Conservation (phyloP, 768 basidiomycete species). For the Pisolithus marmoratus region DNA sequence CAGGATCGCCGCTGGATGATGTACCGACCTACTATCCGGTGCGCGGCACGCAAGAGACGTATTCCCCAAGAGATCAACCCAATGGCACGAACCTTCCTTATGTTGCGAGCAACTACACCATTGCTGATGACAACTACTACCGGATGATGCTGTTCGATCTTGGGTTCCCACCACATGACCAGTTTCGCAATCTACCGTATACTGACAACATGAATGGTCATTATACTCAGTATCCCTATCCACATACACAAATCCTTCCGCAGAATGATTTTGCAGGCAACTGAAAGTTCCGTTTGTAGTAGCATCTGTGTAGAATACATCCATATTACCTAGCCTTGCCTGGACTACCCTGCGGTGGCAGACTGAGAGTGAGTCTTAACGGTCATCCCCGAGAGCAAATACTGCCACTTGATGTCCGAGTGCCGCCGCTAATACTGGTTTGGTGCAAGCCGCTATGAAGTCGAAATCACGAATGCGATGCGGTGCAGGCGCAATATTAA, state of each 20-base stretch:
- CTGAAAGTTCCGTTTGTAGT: conserved; percentile 1
- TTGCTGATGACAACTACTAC: conserved; percentile 67
- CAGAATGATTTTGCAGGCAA: conserved; percentile 21
- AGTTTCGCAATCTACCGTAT: conserved; percentile 20
- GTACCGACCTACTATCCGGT: conserved; percentile 15
- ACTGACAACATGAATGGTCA: conserved; percentile 32
- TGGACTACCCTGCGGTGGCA: conserved; percentile 10
- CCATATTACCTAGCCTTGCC: not conserved
- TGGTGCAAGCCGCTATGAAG: conserved; percentile 56
- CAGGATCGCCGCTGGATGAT: conserved; percentile 17
- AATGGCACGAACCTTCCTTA: conserved; percentile 13
- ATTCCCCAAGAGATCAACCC: conserved; percentile 1
- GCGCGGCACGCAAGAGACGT: conserved; percentile 14
- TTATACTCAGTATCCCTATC: conserved; percentile 31
- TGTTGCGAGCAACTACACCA: conserved; percentile 14
- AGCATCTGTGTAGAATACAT: not conserved
- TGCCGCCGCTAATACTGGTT: conserved; percentile 64
- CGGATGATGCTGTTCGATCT: conserved; percentile 71
- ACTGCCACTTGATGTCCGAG: conserved; percentile 54
- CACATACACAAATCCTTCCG: conserved; percentile 16
- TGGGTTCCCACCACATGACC: conserved; percentile 38
- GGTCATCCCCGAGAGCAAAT: conserved; percentile 62
- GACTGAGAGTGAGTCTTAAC: conserved; percentile 3
- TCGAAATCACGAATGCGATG: conserved; percentile 71
- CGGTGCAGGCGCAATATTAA: conserved; percentile 55